Evolutionary conservation across 2,329 filamentous ascomycete species (phyloP), one percentile per base, ranked within the genome.

Genomic region (Aspergillus sp.): DNA sequence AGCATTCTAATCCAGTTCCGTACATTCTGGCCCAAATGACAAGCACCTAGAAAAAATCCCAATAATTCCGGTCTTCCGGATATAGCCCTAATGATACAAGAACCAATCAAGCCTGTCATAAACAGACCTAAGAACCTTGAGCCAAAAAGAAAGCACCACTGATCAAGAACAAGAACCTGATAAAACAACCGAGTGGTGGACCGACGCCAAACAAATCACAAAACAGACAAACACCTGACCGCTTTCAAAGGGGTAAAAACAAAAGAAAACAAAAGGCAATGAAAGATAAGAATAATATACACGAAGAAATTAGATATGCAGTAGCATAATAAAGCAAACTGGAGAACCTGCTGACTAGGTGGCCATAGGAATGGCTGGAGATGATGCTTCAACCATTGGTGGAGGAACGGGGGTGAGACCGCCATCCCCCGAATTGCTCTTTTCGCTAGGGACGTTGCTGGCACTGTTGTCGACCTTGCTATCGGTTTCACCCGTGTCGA

Each of bases 391-490:
- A 15, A 73, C 69, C 37, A 69, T 62, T 50, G 74, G 72, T 12
- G 71, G 67, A 13, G 71, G 65, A 45, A 72, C 66, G 7, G 70
- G 64, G 10, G 75, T 74, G 43, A 73, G 65, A 52, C 72, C 67
- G 27, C 72, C 71, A 32, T 75, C 72, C 33, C 74, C 75, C n/a
- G 70, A 72, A 47, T 75, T 77, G 59, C 79, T 83, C 70, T 78
- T 80, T 54, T 84, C 82, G 58, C 80, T 80, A 30, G 76, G 73
- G 44, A 82, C 66, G 17, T 74, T 80, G 56, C 77, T 82, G 66
- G 60, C 60, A 49, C 76, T 77, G 49, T 77, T 75, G 57, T 79
- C 78, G 47, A 74, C 69, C 61, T 82, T 82, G 50, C 69, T 70
- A 46, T 82, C 78, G 58, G 75, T 81, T 33, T 79, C 79, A 22